A percentile compares a stretch with the other conserved stretches of the same genome.
phyloP scores from a whole-genome alignment of 106 monocot genomes.

The Dioscorea zingiberensis region DNA sequence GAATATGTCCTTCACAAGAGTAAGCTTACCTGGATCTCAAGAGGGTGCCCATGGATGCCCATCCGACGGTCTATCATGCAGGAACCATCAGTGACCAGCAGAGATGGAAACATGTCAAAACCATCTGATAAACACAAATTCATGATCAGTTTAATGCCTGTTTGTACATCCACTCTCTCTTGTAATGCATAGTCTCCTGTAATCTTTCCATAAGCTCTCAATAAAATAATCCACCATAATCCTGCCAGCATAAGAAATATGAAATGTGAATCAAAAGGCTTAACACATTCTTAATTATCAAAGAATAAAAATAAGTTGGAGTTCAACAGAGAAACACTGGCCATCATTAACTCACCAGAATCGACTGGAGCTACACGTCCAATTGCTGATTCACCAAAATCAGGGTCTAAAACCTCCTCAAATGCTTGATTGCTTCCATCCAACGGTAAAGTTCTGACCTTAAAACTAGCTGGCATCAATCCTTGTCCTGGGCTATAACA shows the following conservation, averaged over 20 bases:
- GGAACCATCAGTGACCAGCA: slow-evolving; percentile 94
- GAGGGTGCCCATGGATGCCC: slow-evolving; percentile 99
- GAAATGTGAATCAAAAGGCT: too few species aligned
- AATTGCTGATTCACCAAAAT: slow-evolving; percentile 93
- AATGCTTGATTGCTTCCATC: slow-evolving; percentile 53
- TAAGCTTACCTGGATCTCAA: slow-evolving; percentile 85
- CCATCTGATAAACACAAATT: slow-evolving; percentile 94
- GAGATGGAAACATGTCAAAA: slow-evolving; percentile 95
- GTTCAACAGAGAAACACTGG: too few species aligned
- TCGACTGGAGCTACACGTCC: slow-evolving; percentile 93
- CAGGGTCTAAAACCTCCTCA: slow-evolving; percentile 88
- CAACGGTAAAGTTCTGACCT: slow-evolving; percentile 61
- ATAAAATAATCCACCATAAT: slow-evolving; percentile 92
- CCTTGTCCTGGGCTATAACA: slow-evolving; percentile 97
- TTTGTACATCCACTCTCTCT: slow-evolving; percentile 90
- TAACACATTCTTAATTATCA: too few species aligned
- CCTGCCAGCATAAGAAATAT: slow-evolving; percentile 27
- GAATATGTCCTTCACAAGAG: background rate
- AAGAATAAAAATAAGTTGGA: too few species aligned
- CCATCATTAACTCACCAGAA: slow-evolving; percentile 45
- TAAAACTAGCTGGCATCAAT: slow-evolving; percentile 95
- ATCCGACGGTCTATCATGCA: slow-evolving; percentile 98
- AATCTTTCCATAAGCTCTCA: slow-evolving; percentile 94
- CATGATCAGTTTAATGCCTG: slow-evolving; percentile 76
- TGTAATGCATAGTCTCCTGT: slow-evolving; percentile 80